A percentile compares a stretch with the other conserved stretches of the same genome.
Conservation (phyloP, 176 grass and related monocot genomes). For the Miscanthus lutarioriparius region DNA sequence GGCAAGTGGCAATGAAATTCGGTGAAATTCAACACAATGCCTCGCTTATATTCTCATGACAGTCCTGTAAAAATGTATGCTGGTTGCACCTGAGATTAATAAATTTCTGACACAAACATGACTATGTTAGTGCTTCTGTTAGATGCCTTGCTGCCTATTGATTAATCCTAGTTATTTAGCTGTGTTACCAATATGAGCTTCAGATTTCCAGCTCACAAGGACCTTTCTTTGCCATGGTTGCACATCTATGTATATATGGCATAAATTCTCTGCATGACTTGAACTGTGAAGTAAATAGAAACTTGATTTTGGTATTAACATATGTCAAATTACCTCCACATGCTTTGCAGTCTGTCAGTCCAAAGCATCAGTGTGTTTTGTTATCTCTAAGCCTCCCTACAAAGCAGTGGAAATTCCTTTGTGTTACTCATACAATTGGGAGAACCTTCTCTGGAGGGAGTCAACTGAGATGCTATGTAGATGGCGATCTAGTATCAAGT, state of each 20-base stretch:
- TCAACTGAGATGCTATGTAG: conserved; percentile 82
- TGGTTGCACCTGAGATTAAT: conserved; percentile 23
- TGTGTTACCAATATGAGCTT: not conserved
- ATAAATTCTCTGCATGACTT: conserved; percentile 28
- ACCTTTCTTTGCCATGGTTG: conserved; percentile 20
- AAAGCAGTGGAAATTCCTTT: conserved; percentile 95
- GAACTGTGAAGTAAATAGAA: conserved; percentile 8
- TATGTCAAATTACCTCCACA: conserved; percentile 27
- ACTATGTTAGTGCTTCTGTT: conserved; percentile 17
- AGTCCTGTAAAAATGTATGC: conserved; percentile 13
- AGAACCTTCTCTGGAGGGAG: conserved; percentile 96
- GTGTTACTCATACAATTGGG: conserved; percentile 88
- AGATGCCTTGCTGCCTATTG: conserved; percentile 14
- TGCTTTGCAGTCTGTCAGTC: conserved; percentile 73
- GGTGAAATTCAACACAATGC: conserved; percentile 6
- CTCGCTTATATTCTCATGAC: not conserved
- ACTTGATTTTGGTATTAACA: conserved; percentile 31
- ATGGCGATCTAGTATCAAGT: conserved; percentile 75
- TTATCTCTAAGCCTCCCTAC: conserved; percentile 68
- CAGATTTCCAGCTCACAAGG: not conserved
- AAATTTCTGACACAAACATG: conserved; percentile 7
- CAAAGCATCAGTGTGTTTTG: conserved; percentile 85
- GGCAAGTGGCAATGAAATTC: not conserved
- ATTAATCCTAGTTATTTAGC: conserved; percentile 20
- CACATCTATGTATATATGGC: conserved; percentile 12